phyloP scores from a whole-genome alignment of 176 grass and related monocot species.

The Oryza longistaminata region DNA sequence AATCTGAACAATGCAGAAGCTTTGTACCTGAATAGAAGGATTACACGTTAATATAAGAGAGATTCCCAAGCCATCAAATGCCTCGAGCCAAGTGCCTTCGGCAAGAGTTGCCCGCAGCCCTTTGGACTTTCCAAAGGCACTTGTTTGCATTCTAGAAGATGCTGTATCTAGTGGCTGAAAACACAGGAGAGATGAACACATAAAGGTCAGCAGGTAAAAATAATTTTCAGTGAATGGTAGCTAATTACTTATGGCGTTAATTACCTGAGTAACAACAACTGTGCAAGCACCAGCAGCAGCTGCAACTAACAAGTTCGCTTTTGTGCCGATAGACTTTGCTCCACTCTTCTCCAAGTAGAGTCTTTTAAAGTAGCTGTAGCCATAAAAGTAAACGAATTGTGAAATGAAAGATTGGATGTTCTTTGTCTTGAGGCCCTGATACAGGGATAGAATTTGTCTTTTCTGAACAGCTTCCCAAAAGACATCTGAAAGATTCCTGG shows the following conservation, averaged over 20 bases:
- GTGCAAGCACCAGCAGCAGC: slow-evolving; percentile 95
- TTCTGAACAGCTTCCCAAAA: slow-evolving; percentile 89
- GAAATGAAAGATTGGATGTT: slow-evolving; percentile 95
- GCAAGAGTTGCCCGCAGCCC: slow-evolving; percentile 78
- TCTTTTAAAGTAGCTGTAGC: slow-evolving; percentile 93
- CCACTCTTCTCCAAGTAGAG: slow-evolving; percentile 83
- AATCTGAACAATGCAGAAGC: slow-evolving; percentile 8
- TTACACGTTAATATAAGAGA: slow-evolving; percentile 93
- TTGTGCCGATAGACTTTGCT: slow-evolving; percentile 81
- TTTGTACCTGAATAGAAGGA: slow-evolving; percentile 95
- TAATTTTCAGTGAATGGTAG: not conserved
- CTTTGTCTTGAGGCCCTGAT: slow-evolving; percentile 94
- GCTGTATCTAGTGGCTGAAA: slow-evolving; percentile 90
- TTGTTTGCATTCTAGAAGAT: slow-evolving; percentile 98
- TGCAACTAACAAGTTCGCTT: slow-evolving; percentile 81
- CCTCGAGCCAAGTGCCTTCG: slow-evolving; percentile 75
- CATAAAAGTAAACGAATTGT: slow-evolving; percentile 93
- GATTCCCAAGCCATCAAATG: slow-evolving; percentile 91
- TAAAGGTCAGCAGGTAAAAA: slow-evolving; percentile 24
- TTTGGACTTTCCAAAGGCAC: slow-evolving; percentile 93
- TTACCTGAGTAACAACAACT: slow-evolving; percentile 82
- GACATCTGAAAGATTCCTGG: slow-evolving; percentile 91
- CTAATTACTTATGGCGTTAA: not conserved
- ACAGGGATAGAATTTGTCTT: slow-evolving; percentile 73
- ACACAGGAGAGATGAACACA: not conserved